phyloP scores from a whole-genome alignment of 2,329 filamentous ascomycete species.

The Botrytis galanthina region DNA sequence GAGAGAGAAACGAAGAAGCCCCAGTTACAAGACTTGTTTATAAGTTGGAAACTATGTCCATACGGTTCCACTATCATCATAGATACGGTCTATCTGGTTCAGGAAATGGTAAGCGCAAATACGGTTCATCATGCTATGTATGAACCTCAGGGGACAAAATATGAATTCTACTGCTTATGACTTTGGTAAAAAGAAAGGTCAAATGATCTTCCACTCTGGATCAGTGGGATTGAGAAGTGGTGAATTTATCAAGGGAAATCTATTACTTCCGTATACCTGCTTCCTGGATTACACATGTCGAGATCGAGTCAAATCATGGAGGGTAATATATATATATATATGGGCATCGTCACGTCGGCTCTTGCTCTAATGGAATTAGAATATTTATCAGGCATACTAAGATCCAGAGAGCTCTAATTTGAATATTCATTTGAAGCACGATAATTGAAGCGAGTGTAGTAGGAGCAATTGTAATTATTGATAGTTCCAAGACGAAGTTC shows the following conservation, averaged over 20 bases:
- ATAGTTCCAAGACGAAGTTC: too few relatives aligned
- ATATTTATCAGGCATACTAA: neutral
- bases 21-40: neutral
- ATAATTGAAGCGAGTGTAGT: too few relatives aligned
- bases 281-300: neutral
- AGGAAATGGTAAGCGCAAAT: neutral
- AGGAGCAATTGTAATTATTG: too few relatives aligned
- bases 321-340: neutral
- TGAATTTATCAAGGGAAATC: neutral
- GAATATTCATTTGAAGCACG: neutral
- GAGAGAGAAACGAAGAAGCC: neutral
- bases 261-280: neutral
- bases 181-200: neutral
- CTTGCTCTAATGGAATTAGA: neutral
- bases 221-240: neutral
- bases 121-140: neutral
- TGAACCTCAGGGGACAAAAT: neutral
- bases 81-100: neutral
- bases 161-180: neutral
- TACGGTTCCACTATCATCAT: neutral
- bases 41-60: accelerated
- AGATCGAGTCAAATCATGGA: neutral
- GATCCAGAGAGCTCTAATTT: neutral
- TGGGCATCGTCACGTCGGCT: neutral
- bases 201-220: neutral